Conservation (phyloP, 2,329 filamentous ascomycete genomes). For the Claviceps citrina region DNA sequence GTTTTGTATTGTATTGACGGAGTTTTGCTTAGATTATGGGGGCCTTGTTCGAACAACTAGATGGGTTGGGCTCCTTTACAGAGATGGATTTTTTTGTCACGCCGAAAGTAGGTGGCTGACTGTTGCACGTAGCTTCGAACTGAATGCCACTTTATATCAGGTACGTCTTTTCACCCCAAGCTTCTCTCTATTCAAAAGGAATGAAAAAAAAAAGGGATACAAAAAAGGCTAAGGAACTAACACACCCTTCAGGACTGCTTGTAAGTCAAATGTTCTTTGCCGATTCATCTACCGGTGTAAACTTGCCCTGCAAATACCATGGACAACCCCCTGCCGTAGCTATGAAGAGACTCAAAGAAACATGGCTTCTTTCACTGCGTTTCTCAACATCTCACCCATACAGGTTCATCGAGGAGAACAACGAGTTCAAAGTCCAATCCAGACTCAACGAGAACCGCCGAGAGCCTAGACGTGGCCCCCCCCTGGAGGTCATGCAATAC, state of each 20-base stretch:
- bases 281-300: too few relatives aligned
- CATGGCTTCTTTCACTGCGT: neutral
- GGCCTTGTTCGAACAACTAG: conserved; percentile 64
- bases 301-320: too few relatives aligned
- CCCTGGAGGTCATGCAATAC: conserved; percentile 74
- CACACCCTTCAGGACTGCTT: conserved; percentile 31
- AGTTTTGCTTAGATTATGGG: conserved; percentile 71
- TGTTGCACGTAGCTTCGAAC: conserved; percentile 48
- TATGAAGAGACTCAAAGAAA: too few relatives aligned
- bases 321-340: too few relatives aligned
- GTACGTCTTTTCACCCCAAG: conserved; percentile 34
- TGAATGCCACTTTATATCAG: conserved; percentile 88
- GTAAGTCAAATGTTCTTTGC: conserved; percentile 21
- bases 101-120: neutral
- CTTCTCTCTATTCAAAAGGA: conserved; percentile 6
- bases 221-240: conserved; percentile 5
- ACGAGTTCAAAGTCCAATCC: conserved; percentile 51
- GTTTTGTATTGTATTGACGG: neutral
- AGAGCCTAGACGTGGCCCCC: conserved; percentile 23
- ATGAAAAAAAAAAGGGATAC: neutral
- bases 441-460: conserved; percentile 36
- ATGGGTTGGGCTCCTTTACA: conserved; percentile 45
- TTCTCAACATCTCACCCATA: neutral
- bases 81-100: neutral
- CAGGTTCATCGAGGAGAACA: conserved; percentile 88